Percentiles rank a stretch among this genome's conserved stretches.
Conservation (phyloP, 108 stramenopile species). For the Nannochloropsis oceanica region DNA sequence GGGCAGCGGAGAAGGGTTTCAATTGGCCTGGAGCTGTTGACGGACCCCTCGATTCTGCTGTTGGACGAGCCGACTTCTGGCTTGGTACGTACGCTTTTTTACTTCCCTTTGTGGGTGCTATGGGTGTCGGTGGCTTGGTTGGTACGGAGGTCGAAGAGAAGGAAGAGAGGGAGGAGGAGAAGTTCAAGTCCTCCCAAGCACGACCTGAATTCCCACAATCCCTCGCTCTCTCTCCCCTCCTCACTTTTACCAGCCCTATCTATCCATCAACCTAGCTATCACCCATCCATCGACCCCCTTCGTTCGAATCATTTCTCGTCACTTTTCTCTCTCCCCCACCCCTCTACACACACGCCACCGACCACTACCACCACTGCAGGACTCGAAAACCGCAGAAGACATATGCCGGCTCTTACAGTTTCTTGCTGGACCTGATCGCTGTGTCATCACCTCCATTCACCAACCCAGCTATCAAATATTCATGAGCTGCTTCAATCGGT, state of each 20-base stretch:
- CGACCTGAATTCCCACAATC: too few species aligned
- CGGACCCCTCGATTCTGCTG: slow-evolving; percentile 35
- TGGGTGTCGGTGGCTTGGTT: too few species aligned
- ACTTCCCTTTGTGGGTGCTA: too few species aligned
- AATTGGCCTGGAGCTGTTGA: slow-evolving; percentile 47
- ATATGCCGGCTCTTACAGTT: not conserved
- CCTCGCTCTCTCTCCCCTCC: too few species aligned
- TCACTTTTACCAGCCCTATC: not conserved
- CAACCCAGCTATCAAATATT: not conserved
- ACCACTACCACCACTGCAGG: not conserved
- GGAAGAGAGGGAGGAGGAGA: too few species aligned
- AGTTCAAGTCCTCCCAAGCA: too few species aligned
- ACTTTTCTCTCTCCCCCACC: too few species aligned
- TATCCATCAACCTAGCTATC: not conserved
- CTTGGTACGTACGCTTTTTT: not conserved
- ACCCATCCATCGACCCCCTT: too few species aligned
- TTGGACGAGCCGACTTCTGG: slow-evolving; percentile 44
- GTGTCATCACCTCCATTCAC: not conserved
- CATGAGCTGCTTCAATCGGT: not conserved
- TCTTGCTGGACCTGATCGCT: not conserved
- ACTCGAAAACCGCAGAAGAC: not conserved
- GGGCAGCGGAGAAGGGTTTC: slow-evolving; percentile 59
- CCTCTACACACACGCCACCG: too few species aligned
- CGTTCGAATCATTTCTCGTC: too few species aligned
- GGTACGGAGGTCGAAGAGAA: too few species aligned